phyloP scores from a whole-genome alignment of 73 alveolate species.

The Paramecium sonneborni region DNA sequence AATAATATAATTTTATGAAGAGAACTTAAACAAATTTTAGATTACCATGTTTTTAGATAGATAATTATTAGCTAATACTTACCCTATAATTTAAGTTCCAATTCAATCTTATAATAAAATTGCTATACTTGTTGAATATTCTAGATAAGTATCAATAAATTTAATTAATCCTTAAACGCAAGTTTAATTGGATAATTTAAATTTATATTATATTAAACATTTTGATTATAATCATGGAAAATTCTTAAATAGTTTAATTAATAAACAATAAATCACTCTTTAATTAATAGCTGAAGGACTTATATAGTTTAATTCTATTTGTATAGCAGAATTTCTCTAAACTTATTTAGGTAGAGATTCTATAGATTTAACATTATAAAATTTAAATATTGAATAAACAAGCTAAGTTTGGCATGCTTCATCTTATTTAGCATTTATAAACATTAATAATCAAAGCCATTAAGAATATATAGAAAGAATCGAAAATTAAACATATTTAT shows the following conservation, averaged over 20 bases:
- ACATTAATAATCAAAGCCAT: background rate
- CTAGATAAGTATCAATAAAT: background rate
- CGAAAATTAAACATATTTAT: background rate
- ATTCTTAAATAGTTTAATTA: background rate
- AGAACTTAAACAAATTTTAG: background rate
- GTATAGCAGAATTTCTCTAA: background rate
- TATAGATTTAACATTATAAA: background rate
- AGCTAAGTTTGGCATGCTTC: background rate
- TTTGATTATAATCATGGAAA: constrained; percentile 24
- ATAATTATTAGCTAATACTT: background rate
- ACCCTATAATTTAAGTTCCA: background rate
- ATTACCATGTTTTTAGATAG: background rate
- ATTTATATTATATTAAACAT: background rate
- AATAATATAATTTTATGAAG: background rate
- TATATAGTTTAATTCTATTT: background rate
- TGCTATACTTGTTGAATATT: background rate
- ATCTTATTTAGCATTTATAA: background rate
- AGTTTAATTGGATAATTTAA: background rate
- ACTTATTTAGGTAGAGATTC: background rate
- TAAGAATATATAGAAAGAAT: background rate
- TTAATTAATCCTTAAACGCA: background rate
- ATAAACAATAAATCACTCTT: background rate
- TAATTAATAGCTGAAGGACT: background rate
- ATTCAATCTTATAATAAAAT: background rate
- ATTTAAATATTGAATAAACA: background rate